These are phyloP conservation scores for Allium cepa DNA, from an alignment of 106 monocot species.

Conservation along the genomic window DNA sequence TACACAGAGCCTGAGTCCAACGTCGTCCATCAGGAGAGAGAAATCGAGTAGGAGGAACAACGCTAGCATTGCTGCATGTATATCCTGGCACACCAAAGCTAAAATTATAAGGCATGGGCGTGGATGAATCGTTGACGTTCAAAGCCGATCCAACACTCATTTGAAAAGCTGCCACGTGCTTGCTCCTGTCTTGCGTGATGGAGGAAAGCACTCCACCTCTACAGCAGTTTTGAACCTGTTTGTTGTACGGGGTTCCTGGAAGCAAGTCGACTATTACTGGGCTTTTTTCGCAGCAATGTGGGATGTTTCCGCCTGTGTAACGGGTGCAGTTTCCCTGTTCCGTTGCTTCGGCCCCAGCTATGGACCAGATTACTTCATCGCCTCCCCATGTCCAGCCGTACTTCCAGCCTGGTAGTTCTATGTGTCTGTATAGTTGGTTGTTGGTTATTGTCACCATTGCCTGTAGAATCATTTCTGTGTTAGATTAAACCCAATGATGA, in stretches of 20 bases:
- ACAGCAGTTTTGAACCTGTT: conserved; percentile 66
- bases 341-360: conserved; percentile 62
- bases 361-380: conserved; percentile 58
- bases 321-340: conserved; percentile 74
- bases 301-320: conserved; percentile 21
- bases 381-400: conserved; percentile 63
- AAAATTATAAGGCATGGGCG: conserved; percentile 33
- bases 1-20: conserved; percentile 45
- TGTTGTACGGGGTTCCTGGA: conserved; percentile 51
- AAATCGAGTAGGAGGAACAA: conserved; percentile 33
- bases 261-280: conserved; percentile 65
- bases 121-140: neutral
- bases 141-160: conserved; percentile 25
- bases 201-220: conserved; percentile 64
- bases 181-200: conserved; percentile 25
- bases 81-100: conserved; percentile 57
- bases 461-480: conserved; percentile 6
- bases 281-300: conserved; percentile 59
- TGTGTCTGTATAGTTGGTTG: conserved; percentile 70
- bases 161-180: conserved; percentile 36
- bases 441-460: conserved; percentile 52
- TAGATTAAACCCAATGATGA: no score
- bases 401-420: conserved; percentile 76
- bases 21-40: conserved; percentile 12
- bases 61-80: conserved; percentile 38